Evolutionary conservation across 2,329 filamentous ascomycete species (phyloP).

Genomic region (Ophiostoma ulmi): DNA sequence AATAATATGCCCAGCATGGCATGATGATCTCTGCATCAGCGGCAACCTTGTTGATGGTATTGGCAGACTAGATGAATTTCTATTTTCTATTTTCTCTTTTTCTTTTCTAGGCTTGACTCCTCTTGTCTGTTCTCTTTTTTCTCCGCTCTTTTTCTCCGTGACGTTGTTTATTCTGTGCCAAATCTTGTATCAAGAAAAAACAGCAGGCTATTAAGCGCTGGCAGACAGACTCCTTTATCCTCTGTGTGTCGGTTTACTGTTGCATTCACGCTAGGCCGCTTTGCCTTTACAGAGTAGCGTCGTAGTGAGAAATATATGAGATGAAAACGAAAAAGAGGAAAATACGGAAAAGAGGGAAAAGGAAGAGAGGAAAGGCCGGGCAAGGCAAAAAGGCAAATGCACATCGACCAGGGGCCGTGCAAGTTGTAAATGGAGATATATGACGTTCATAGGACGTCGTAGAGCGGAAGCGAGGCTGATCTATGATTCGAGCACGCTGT

Average conservation of each 20-base stretch:
- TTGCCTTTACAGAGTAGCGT: neutral
- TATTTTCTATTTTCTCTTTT: neutral
- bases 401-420: neutral
- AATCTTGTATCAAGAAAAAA: neutral
- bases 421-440: neutral
- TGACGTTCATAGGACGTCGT: neutral
- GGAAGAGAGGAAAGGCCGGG: neutral
- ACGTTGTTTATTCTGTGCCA: neutral
- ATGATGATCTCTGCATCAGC: slow-evolving; percentile 10
- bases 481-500: neutral
- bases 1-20: neutral
- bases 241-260: neutral
- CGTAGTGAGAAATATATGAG: neutral
- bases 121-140: neutral
- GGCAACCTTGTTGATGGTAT: neutral
- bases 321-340: neutral
- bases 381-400: neutral
- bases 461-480: neutral
- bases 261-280: neutral
- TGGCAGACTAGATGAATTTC: neutral
- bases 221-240: neutral
- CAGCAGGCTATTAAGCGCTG: slow-evolving; percentile 1
- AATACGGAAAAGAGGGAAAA: neutral
- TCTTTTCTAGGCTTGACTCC: too few relatives aligned
- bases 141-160: neutral